A percentile compares a stretch with the other conserved stretches of the same genome.
Evolutionary conservation across 83 land plant genomes (phyloP).

Genomic region (Larix sibirica): DNA sequence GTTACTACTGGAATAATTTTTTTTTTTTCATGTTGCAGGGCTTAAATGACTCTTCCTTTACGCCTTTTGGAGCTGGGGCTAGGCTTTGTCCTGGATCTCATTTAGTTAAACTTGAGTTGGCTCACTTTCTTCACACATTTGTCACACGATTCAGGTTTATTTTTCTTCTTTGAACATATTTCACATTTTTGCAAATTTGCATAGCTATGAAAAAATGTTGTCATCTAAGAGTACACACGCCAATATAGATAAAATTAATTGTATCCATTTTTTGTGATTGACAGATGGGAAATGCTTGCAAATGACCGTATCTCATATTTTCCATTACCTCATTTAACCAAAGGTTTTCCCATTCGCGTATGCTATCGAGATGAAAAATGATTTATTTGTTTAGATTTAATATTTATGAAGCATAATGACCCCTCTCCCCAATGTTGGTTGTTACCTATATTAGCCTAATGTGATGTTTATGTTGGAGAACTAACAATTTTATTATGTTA

Average conservation of each 20-base stretch:
- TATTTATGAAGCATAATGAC: too few relatives aligned
- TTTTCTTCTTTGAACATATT: not conserved
- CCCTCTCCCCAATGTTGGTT: too few relatives aligned
- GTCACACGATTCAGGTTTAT: not conserved
- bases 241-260: not conserved
- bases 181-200: too few relatives aligned
- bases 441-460: too few relatives aligned
- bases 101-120: not conserved
- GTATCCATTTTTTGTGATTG: not conserved
- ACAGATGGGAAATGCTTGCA: not conserved
- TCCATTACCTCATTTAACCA: not conserved
- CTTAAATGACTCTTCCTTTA: too few relatives aligned
- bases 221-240: too few relatives aligned
- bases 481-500: too few relatives aligned
- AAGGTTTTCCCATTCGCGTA: not conserved
- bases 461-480: too few relatives aligned
- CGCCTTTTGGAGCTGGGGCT: not conserved
- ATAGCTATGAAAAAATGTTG: too few relatives aligned
- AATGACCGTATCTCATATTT: not conserved
- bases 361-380: not conserved
- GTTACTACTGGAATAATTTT: too few relatives aligned
- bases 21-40: too few relatives aligned
- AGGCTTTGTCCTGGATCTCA: slow-evolving; percentile 1
- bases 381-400: too few relatives aligned
- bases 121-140: not conserved